These are phyloP conservation scores for Aspergillus brasiliensis DNA, from an alignment of 2,329 filamentous ascomycete genomes.

Conservation along the genomic window DNA sequence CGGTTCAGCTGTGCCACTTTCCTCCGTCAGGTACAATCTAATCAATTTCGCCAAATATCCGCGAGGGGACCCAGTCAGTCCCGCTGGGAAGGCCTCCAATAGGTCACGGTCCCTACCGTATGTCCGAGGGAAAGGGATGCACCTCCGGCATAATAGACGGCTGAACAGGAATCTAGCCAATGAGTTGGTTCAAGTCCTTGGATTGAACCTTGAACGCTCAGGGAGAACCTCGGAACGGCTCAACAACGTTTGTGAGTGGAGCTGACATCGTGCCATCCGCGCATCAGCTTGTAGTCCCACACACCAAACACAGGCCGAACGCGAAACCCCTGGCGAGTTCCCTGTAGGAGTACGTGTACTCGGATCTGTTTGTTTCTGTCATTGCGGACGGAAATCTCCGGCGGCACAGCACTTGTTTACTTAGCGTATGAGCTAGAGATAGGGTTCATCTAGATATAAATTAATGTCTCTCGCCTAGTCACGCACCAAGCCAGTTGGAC, in stretches of 20 bases:
- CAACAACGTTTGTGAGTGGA: background rate
- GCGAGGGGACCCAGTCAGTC: background rate
- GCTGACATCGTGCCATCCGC: background rate
- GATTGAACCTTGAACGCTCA: background rate
- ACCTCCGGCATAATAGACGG: background rate
- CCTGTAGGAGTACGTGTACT: background rate
- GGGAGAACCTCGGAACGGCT: background rate
- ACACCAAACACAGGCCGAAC: background rate
- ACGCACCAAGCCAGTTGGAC: background rate
- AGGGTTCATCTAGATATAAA: background rate
- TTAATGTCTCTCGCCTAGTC: background rate
- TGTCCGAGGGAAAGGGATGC: background rate
- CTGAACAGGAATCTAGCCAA: constrained; percentile 4
- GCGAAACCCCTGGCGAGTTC: background rate
- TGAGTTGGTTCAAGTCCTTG: background rate
- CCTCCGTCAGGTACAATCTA: background rate
- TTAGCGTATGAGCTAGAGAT: background rate
- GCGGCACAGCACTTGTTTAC: background rate
- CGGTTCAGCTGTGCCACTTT: background rate
- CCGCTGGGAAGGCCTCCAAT: background rate
- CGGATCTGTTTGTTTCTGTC: background rate
- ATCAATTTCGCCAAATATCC: background rate
- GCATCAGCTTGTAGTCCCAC: background rate
- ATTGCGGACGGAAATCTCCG: background rate
- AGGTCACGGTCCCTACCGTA: too few species aligned